phyloP scores from a whole-genome alignment of 108 stramenopile genomes.

The Cyclotella cryptica region DNA sequence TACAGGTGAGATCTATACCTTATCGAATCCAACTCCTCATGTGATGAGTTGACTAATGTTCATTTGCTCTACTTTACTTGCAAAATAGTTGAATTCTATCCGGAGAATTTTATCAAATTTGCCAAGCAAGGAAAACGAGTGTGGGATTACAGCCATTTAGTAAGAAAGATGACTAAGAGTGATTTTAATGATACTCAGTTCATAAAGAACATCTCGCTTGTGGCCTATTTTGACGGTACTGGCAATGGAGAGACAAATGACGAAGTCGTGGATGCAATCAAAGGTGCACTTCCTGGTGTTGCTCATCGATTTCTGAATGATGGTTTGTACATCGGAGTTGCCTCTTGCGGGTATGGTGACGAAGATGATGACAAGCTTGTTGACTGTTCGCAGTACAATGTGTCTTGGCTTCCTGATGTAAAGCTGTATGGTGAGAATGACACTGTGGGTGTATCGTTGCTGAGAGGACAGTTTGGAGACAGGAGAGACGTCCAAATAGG shows the following conservation, averaged over 20 bases:
- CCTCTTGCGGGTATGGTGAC: conserved; percentile 50
- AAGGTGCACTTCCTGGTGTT: conserved; percentile 33
- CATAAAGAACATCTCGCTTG: conserved; percentile 34
- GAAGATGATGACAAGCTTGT: conserved; percentile 32
- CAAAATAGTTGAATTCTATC: conserved; percentile 31
- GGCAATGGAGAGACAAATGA: conserved; percentile 33
- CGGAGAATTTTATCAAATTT: conserved; percentile 48
- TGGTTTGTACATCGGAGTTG: conserved; percentile 44
- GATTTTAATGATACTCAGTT: conserved; percentile 31
- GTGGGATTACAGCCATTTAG: conserved; percentile 44
- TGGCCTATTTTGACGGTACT: conserved; percentile 51
- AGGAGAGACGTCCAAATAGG: conserved; percentile 57
- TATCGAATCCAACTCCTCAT: neutral
- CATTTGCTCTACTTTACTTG: neutral
- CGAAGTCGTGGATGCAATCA: conserved; percentile 49
- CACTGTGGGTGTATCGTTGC: conserved; percentile 39
- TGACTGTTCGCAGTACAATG: conserved; percentile 51
- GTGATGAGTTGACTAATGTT: neutral
- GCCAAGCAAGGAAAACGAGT: conserved; percentile 41
- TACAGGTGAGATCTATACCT: neutral
- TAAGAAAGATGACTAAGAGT: conserved; percentile 40
- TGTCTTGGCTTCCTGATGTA: conserved; percentile 52
- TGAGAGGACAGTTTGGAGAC: conserved; percentile 55
- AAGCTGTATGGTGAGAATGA: conserved; percentile 46
- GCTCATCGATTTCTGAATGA: conserved; percentile 46